Evolutionary conservation across 2,329 filamentous ascomycete genomes (phyloP).

Genomic region (Sarocladium strictum): DNA sequence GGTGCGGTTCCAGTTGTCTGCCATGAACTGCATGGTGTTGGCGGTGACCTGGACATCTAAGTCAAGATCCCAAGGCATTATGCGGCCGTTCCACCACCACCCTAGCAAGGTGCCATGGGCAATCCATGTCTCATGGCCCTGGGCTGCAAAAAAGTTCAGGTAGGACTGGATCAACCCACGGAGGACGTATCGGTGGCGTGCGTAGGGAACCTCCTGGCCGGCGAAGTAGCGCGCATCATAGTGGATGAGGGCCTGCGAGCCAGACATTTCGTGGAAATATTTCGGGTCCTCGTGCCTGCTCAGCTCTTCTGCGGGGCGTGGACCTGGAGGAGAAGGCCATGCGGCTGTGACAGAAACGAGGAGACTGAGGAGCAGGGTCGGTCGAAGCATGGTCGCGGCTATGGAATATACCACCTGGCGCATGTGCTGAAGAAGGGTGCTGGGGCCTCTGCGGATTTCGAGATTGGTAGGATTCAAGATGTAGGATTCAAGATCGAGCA

Average conservation of each 20-base stretch:
- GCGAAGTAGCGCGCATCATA: conserved; percentile 70
- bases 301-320: conserved; percentile 5
- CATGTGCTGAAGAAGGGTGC: not conserved
- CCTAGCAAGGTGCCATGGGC: conserved; percentile 78
- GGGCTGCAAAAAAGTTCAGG: conserved; percentile 55
- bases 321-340: not conserved
- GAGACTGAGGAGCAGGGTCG: conserved; percentile 14
- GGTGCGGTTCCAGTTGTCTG: conserved; percentile 62
- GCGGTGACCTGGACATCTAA: conserved; percentile 73
- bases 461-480: too few species aligned
- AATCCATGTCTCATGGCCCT: conserved; percentile 75
- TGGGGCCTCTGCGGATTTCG: not conserved
- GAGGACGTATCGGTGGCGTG: conserved; percentile 59
- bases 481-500: not conserved
- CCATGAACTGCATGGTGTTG: conserved; percentile 60
- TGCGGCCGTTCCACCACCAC: conserved; percentile 81
- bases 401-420: not conserved
- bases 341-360: conserved; percentile 13
- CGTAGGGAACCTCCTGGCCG: conserved; percentile 51
- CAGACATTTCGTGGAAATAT: conserved; percentile 62
- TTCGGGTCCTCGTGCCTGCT: conserved; percentile 35
- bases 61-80: conserved; percentile 82
- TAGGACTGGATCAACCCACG: conserved; percentile 69
- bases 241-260: conserved; percentile 56
- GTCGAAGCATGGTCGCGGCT: conserved; percentile 6